Base-by-base conservation (phyloP, 108 stramenopile genomes). In the Fragilaria crotonensis region DNA sequence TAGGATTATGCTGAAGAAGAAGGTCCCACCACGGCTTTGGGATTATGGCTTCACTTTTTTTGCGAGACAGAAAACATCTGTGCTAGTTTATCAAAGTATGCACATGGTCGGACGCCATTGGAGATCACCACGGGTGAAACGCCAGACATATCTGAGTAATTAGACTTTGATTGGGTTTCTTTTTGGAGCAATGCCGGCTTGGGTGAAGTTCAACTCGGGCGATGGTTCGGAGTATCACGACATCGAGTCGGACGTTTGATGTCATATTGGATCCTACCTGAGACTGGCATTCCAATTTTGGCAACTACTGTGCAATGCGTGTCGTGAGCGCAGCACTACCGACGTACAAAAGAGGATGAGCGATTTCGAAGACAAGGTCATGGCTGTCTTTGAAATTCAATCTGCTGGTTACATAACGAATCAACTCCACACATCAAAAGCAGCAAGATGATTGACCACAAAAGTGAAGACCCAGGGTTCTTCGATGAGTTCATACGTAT, bases 131-230 rank as follows among this genome's bases (percentile, higher is more conserved):
- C n/a, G n/a, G n/a, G n/a, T n/a, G n/a, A n/a, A n/a, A n/a, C n/a
- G n/a, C n/a, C n/a, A n/a, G 77, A 78, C 51, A 70, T 78, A 17
- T 60, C 68, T 3, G 68, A 78, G 36, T 63, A 47, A 45, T 28
- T 73, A 1, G 73, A 78, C 44, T 78, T 78, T 50, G 66, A 74
- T 30, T 41, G 46, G 20, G 69, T 65, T 1, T 66, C 65, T 68
- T 78, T 62, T 28, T 54, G n/a, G 7, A 26, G 11, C n/a, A 64
- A 64, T 25, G n/a, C n/a, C n/a, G n/a, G n/a, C n/a, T n/a, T n/a
- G n/a, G n/a, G n/a, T n/a, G n/a, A n/a, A n/a, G n/a, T 30, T 54
- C 2, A 50, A 14, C 60, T 58, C 20, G 64, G 70, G 2, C 26
- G 69, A 41, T 70, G 56, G n/a, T n/a, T n/a, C n/a, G n/a, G n/a